These are phyloP conservation scores for Tricladium varicosporioides DNA, from an alignment of 2,329 filamentous ascomycete genomes.

Conservation along the genomic window DNA sequence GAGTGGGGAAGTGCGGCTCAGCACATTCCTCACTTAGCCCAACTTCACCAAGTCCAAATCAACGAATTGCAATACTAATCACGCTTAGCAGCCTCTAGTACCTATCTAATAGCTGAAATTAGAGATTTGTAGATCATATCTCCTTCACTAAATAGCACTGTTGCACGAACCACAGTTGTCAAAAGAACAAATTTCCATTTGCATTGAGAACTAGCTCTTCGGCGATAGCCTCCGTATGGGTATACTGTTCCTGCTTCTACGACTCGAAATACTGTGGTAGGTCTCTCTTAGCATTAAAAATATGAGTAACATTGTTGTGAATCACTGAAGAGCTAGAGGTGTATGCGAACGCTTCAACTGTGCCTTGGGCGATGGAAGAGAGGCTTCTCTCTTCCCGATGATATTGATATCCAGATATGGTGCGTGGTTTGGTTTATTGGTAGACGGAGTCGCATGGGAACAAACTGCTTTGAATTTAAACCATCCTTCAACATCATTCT, in stretches of 20 bases:
- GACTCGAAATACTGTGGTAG: constrained; percentile 15
- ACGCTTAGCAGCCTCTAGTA: no score
- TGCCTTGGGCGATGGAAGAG: not conserved
- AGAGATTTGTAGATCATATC: constrained; percentile 22
- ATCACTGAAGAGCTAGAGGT: constrained; percentile 4
- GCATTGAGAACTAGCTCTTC: not conserved
- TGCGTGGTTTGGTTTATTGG: no score
- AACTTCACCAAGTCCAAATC: no score
- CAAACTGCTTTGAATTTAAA: no score
- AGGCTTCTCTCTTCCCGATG: not conserved
- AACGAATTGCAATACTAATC: no score
- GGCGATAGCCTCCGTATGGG: not conserved
- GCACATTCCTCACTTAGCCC: no score
- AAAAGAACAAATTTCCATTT: constrained; percentile 38
- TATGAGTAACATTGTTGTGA: not conserved
- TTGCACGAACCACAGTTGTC: constrained; percentile 47
- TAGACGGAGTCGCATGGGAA: no score
- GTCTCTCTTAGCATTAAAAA: not conserved
- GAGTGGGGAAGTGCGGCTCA: no score
- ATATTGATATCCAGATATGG: not conserved
- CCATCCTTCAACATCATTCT: no score
- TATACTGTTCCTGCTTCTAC: not conserved
- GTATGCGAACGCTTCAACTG: not conserved
- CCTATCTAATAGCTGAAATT: no score
- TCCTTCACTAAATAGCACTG: constrained; percentile 49